phyloP scores from a whole-genome alignment of 2,329 filamentous ascomycete genomes.

The Sphaerulina musiva region DNA sequence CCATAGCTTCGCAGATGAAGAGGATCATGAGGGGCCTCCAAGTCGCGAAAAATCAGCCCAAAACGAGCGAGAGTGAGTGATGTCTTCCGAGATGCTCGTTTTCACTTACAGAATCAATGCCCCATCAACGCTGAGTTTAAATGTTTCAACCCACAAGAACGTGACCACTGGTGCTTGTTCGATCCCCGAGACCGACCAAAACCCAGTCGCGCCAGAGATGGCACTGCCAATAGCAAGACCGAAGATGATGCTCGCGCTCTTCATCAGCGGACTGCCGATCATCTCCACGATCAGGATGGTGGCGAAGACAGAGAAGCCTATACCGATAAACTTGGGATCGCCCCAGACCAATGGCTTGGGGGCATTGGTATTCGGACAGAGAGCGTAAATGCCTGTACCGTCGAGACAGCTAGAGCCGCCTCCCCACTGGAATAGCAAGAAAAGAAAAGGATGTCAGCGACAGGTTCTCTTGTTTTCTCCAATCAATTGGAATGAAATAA shows the following conservation, averaged over 20 bases:
- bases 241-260: constrained; percentile 19
- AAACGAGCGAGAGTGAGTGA: too few relatives aligned
- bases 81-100: too few relatives aligned
- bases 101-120: constrained; percentile 8
- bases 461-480: too few relatives aligned
- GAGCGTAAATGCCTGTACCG: constrained; percentile 13
- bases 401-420: constrained; percentile 19
- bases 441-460: too few relatives aligned
- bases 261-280: constrained; percentile 19
- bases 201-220: constrained; percentile 19
- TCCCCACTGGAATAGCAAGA: constrained; percentile 7
- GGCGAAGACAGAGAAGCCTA: constrained; percentile 20
- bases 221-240: constrained; percentile 19
- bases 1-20: constrained; percentile 21
- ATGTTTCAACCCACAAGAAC: constrained; percentile 17
- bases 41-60: too few relatives aligned
- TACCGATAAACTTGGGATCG: constrained; percentile 18
- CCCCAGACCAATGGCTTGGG: constrained; percentile 19
- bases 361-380: constrained; percentile 17
- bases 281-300: constrained; percentile 22
- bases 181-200: constrained; percentile 17
- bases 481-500: too few relatives aligned
- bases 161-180: constrained; percentile 16
- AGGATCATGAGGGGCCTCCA: constrained; percentile 15
- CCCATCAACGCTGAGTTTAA: constrained; percentile 19